phyloP scores from a whole-genome alignment of 2,329 filamentous ascomycete species.

The Talaromyces sp. region DNA sequence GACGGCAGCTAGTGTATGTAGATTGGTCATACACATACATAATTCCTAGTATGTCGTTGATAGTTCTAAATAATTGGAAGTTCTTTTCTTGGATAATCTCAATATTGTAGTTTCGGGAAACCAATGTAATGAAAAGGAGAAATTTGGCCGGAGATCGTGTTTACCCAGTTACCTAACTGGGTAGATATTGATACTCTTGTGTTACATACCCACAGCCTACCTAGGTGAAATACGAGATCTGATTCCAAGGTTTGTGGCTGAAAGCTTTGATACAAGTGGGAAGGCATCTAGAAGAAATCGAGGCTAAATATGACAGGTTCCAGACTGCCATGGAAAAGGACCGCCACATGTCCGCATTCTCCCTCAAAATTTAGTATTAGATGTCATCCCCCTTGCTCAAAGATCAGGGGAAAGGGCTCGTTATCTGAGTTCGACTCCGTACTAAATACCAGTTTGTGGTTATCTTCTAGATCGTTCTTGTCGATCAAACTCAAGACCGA shows the following conservation, averaged over 20 bases:
- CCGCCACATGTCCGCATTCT: background rate
- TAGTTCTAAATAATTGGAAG: background rate
- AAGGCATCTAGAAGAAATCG: background rate
- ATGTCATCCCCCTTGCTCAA: background rate
- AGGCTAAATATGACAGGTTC: background rate
- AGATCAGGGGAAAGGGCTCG: background rate
- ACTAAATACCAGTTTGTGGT: background rate
- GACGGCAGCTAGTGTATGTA: background rate
- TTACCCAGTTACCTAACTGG: background rate
- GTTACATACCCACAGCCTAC: background rate
- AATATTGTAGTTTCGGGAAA: background rate
- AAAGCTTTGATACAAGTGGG: background rate
- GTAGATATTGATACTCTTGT: background rate
- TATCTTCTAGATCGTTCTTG: background rate
- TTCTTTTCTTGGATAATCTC: background rate
- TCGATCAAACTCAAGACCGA: background rate
- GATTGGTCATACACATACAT: background rate
- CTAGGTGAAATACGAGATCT: background rate
- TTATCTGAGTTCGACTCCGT: too few species aligned
- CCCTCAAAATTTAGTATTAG: background rate
- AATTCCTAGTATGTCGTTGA: background rate
- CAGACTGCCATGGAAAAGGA: background rate
- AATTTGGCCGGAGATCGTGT: background rate
- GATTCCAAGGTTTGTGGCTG: background rate
- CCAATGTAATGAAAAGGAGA: background rate